Evolutionary conservation across 2,329 filamentous ascomycete species (phyloP), one percentile per base, ranked within the genome.

Genomic region (Zasmidium angulare): DNA sequence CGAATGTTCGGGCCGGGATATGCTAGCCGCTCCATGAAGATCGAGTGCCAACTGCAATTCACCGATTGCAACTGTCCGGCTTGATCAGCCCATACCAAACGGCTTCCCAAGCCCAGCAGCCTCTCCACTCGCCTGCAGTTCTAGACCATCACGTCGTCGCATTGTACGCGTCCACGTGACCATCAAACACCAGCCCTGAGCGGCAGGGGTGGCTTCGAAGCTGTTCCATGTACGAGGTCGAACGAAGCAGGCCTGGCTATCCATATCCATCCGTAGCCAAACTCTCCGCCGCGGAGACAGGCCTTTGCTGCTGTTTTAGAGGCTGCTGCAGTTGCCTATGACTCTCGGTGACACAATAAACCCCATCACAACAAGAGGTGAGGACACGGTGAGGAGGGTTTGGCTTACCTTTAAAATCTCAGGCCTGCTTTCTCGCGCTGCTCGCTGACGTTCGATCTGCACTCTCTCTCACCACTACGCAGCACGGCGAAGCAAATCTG

Each of bases 191-290:
- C 36, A 43, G 36, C 36, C 3, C 12, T 19, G 36, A 19, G n/a
- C 36, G n/a, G 36, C 36, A 43, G n/a, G 36, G 36, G 14, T 43
- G 36, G 9, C 49, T 29, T 50, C 49, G 21, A 29, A 26, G 22
- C 23, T 50, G 49, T 50, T 50, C 49, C 49, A 50, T 50, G 49
- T 29, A 12, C 49, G 55, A 51, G 49, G 36, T 31, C n/a, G 20
- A 53, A 43, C 24, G 24, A 10, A 22, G 2, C 9, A 20, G 19
- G 50, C 53, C 58, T 55, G 48, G 53, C 49, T n/a, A 23, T 47
- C 58, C 53, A 55, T 52, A 48, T 40, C 17, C 47, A 21, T 48
- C 53, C 58, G 49, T 56, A 60, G 58, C 53, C 22, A 46, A 60
- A 56, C 58, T 55, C 23, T 47, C 47, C 10, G 54, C 48, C 57